These are phyloP conservation scores for Leucosporidium creatinivorum DNA, from an alignment of 768 basidiomycete species.

Conservation along the genomic window DNA sequence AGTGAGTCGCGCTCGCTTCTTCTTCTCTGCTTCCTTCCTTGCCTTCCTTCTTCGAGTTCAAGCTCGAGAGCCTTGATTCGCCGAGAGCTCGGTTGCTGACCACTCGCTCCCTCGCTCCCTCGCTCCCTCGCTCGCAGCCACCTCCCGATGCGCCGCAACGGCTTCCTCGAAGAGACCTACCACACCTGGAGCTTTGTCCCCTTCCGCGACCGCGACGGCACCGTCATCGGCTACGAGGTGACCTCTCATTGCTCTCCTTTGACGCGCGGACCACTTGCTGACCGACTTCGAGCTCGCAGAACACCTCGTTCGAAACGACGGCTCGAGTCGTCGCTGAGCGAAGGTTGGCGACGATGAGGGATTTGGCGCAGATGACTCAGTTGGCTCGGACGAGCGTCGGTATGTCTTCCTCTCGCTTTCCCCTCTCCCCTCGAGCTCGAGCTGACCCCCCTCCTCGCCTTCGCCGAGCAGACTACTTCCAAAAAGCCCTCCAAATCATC, in stretches of 20 bases:
- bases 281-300: background rate
- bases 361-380: slow-evolving; percentile 20
- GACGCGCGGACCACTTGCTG: background rate
- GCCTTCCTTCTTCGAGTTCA: too few relatives aligned
- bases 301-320: background rate
- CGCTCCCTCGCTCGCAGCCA: slow-evolving; percentile 15
- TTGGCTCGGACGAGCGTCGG: slow-evolving; percentile 18
- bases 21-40: too few relatives aligned
- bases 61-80: too few relatives aligned
- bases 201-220: background rate
- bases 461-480: slow-evolving; percentile 13
- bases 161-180: slow-evolving; percentile 15
- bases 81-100: too few relatives aligned
- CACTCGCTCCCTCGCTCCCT: too few relatives aligned
- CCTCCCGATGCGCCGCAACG: slow-evolving; percentile 24
- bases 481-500: slow-evolving; percentile 7
- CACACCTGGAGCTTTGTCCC: slow-evolving; percentile 27
- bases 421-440: too few relatives aligned
- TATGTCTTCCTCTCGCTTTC: background rate
- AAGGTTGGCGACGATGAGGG: slow-evolving; percentile 11
- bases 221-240: slow-evolving; percentile 13
- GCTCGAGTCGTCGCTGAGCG: slow-evolving; percentile 18
- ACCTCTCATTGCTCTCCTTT: slow-evolving; percentile 14
- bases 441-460: background rate
- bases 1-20: background rate